Base-by-base conservation (phyloP, 768 basidiomycete genomes). In the Chalciporus pseudorubinellus region DNA sequence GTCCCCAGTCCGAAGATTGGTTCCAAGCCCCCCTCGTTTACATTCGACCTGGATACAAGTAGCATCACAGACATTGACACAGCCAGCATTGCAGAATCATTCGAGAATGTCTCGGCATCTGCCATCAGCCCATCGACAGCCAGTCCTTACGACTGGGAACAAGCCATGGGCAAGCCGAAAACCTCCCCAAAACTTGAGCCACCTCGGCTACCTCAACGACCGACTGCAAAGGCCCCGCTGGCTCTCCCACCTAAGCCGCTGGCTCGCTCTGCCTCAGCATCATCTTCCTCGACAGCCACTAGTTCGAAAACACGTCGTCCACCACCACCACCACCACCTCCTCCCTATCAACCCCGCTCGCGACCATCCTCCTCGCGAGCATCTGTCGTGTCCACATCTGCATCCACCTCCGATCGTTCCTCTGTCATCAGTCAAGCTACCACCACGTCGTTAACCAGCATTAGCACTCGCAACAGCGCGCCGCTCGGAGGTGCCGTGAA, bases 61-160 rank as follows among this genome's bases (percentile, higher is more conserved):
- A 56, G 59, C 19, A 52, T 58, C 47, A 65, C 67, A 26, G 79
- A 83, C 34, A 56, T 69, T 2, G 84, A 85, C 55, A 70, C 76
- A 8, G 70, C 72, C 38, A 85, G 84, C 58, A 75, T 87, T n/a
- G 75, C 77, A 44, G 87, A 85, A 54, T 89, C 87, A 1, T 90
- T 82, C 58, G 88, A 89, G 62, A 77, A 87, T 31, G 77, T 89
- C 18, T 82, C 84, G 9, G 69, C 80, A 7, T 76, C 79, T 14
- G 65, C 80, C 6, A 71, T 73, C 29, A 86, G 82, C 56, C 83
- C 84, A 13, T 70, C 71, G 13, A 74, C 75, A 13, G 71, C 76
- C 21, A 71, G 78, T 24, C 63, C 67, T 18, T 70, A 73, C 22
- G 79, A 81, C 53, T 84, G 81, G 79, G 78, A 79, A 48, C 71